Percentiles rank a stretch among this genome's conserved stretches.
Conservation (phyloP, 345 rosid species). For the Microthlaspi erraticum region DNA sequence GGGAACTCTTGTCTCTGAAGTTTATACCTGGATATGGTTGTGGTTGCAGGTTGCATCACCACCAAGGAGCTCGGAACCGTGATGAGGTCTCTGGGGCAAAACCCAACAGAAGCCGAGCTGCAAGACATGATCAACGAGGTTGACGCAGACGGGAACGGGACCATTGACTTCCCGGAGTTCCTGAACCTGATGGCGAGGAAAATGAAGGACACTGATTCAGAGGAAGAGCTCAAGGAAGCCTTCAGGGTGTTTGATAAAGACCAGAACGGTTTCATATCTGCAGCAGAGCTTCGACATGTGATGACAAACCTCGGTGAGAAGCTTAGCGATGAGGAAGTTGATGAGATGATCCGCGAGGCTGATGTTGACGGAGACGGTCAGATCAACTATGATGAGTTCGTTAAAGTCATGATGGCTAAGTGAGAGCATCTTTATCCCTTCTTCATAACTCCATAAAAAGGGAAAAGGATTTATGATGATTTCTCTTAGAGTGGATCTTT, state of each 20-base stretch:
- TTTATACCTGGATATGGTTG: conserved; percentile 1
- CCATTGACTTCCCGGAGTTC: conserved; percentile 62
- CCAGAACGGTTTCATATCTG: conserved; percentile 66
- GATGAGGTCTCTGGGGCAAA: conserved; percentile 51
- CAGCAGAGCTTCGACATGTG: conserved; percentile 63
- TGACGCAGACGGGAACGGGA: conserved; percentile 48
- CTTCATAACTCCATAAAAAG: neutral
- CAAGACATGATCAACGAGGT: conserved; percentile 52
- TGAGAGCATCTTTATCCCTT: conserved; percentile 40
- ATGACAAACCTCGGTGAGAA: conserved; percentile 68
- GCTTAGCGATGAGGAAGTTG: conserved; percentile 61
- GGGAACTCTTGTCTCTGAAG: conserved; percentile 11
- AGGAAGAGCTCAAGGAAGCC: conserved; percentile 68
- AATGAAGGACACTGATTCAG: conserved; percentile 68
- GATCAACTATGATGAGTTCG: conserved; percentile 65
- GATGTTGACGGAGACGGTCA: conserved; percentile 69
- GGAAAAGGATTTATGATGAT: conserved; percentile 3
- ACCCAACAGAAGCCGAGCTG: conserved; percentile 51
- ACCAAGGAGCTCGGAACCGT: conserved; percentile 55
- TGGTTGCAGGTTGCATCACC: conserved; percentile 48
- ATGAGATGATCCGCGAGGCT: conserved; percentile 64
- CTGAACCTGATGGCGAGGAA: conserved; percentile 66
- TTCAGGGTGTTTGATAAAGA: conserved; percentile 62
- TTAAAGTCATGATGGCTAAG: conserved; percentile 70
- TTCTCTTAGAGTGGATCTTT: conserved; percentile 12